Evolutionary conservation across 805 yeast genomes (phyloP), one percentile per base, ranked within the genome.

Genomic region (Kurtzmaniella cleridarum): DNA sequence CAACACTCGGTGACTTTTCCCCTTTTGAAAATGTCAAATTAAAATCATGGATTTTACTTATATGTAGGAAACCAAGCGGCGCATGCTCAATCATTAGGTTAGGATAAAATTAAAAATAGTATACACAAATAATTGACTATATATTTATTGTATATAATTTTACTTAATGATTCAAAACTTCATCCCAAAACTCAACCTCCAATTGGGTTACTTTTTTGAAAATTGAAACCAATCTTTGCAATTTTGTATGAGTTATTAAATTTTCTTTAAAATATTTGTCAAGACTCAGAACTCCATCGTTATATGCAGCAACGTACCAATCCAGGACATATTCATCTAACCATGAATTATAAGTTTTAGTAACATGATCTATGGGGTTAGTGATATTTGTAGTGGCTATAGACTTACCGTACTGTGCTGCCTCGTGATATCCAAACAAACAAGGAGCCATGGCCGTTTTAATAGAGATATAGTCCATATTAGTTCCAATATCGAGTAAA

Each of bases 391-490:
- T 5, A 20, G 24, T 20, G 8, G 24, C 24, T 5, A 20, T 8
- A 5, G 24, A 32, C 7, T 35, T 32, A 1, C 67, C 75, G 46
- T 42, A 60, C 2, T 42, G 31, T 0, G 77, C 75, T 1, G 89
- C 88, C 35, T 73, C 68, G 27, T 73, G 74, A 54, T 83, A 83
- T 1, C 95, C 95, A 53, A 79, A 73, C 35, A 84, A 59, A 56
- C 95, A 85, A 1, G 95, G 93, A 6, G 87, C 75, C 39, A 84
- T 57, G 0, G 91, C 85, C 6, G 81, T 73, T 41, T 78, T 77
- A 37, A 83, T 71, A 34, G 79, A 84, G 24, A 80, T 55, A 75
- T 81, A 81, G 53, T 81, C 81, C 23, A 71, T 69, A 30, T 60
- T 62, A 17, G 65, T 59, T 3, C 81, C 81, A 5, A 81, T 59